Evolutionary conservation across 768 basidiomycete species (phyloP), one percentile per base, ranked within the genome.

Genomic region (Termitomyces sp.): DNA sequence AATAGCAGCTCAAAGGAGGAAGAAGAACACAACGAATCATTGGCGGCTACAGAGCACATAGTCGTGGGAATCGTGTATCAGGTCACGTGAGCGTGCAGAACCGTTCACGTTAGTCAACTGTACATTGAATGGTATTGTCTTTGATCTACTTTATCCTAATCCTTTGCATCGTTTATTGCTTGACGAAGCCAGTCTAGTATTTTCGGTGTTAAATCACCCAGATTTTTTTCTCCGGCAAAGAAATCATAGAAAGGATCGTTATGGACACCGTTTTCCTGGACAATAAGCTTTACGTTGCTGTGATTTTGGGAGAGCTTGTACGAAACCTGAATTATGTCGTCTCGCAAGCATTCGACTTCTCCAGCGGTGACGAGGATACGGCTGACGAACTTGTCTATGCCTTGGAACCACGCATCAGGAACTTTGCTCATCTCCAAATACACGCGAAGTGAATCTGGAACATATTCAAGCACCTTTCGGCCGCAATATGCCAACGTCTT

Each of bases 361-460:
- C 76, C 74, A 13, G 68, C 71, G 5, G 72, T 75, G 41, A 77
- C 63, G 6, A 75, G 64, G 8, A 76, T 66, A 16, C 72, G 68
- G 23, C 67, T 63, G 8, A 74, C 73, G 36, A 74, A 55, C 16
- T 55, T 63, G 12, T 73, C 72, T 2, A 69, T 58, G 5, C 73
- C 74, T 5, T 60, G 63, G 60, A 73, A 74, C 72, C 71, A 76
- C 33, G 60, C 59, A 14, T 64, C 67, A 9, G 71, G 69, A 16
- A 71, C 71, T 41, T 66, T 66, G 16, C 63, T 64, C 2, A 70
- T 64, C 44, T 77, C 72, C 26, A 66, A 55, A 52, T 74, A 77
- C 23, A 69, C 58, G 18, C 63, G 50, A 13, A 61, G 61, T 6
- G 60, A 55, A n/a, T 61, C 57, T 1, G 67, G 61, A 18, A 67